These are phyloP conservation scores for Didymella glomerata DNA, from an alignment of 2,329 filamentous ascomycete genomes.

Conservation along the genomic window DNA sequence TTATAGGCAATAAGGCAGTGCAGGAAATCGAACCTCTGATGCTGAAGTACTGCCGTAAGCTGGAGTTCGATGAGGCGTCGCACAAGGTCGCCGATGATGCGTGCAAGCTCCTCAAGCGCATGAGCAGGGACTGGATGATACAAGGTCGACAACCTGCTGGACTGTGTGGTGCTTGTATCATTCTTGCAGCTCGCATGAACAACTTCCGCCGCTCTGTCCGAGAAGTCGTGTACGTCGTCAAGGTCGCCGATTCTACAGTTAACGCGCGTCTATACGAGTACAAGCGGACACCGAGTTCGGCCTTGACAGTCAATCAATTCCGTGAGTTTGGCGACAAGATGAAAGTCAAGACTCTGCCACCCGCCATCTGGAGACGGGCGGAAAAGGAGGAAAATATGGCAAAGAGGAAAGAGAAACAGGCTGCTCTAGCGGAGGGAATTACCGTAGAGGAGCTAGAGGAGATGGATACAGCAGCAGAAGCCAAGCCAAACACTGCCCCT, in stretches of 20 bases:
- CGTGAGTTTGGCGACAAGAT: slow-evolving; percentile 71
- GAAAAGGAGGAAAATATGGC: slow-evolving; percentile 55
- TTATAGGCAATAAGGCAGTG: slow-evolving; percentile 62
- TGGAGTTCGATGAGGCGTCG: slow-evolving; percentile 86
- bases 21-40: slow-evolving; percentile 87
- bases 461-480: slow-evolving; percentile 24
- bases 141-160: slow-evolving; percentile 92
- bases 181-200: slow-evolving; percentile 96
- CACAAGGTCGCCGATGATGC: slow-evolving; percentile 89
- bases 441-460: slow-evolving; percentile 15
- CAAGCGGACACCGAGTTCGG: slow-evolving; percentile 82
- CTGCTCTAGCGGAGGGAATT: slow-evolving; percentile 18
- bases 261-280: slow-evolving; percentile 93
- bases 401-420: slow-evolving; percentile 37
- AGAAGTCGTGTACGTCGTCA: slow-evolving; percentile 98
- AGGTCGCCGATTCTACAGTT: slow-evolving; percentile 92
- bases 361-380: slow-evolving; percentile 76
- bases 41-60: slow-evolving; percentile 85
- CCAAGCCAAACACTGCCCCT: slow-evolving; percentile 21
- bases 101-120: slow-evolving; percentile 84
- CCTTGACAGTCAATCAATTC: slow-evolving; percentile 88
- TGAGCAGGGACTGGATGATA: slow-evolving; percentile 98
- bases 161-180: slow-evolving; percentile 90
- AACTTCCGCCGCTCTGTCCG: slow-evolving; percentile 92
- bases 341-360: slow-evolving; percentile 73